A percentile compares a stretch with the other conserved stretches of the same genome.
Evolutionary conservation across 805 yeast genomes (phyloP).

Genomic region (Candida michaelii): DNA sequence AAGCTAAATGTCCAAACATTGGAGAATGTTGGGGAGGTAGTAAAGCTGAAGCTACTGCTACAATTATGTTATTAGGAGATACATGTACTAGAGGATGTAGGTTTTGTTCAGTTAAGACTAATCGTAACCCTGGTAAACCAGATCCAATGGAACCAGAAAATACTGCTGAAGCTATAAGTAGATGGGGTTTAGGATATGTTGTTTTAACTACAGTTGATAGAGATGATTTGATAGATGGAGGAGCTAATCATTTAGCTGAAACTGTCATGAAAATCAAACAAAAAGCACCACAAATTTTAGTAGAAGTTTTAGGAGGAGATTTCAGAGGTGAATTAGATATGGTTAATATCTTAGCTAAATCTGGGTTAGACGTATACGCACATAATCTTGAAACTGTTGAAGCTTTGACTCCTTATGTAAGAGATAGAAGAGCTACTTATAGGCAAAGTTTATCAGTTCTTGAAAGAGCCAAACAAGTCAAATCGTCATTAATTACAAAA

Average conservation of each 20-base stretch:
- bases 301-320: slow-evolving; percentile 93
- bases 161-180: slow-evolving; percentile 93
- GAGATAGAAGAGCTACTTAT: slow-evolving; percentile 96
- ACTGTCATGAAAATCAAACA: slow-evolving; percentile 82
- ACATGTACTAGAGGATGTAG: slow-evolving; percentile 99
- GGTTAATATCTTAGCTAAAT: slow-evolving; percentile 75
- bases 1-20: slow-evolving; percentile 98
- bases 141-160: slow-evolving; percentile 98
- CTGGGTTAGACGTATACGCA: slow-evolving; percentile 95
- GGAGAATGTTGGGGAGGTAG: slow-evolving; percentile 99
- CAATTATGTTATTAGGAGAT: slow-evolving; percentile 97
- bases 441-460: slow-evolving; percentile 81
- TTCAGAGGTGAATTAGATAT: slow-evolving; percentile 85
- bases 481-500: slow-evolving; percentile 78
- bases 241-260: slow-evolving; percentile 84
- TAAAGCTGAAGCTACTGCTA: slow-evolving; percentile 91
- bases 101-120: slow-evolving; percentile 95
- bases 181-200: slow-evolving; percentile 98
- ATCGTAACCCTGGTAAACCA: slow-evolving; percentile 79
- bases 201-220: slow-evolving; percentile 97
- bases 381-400: slow-evolving; percentile 97
- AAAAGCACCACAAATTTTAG: slow-evolving; percentile 87
- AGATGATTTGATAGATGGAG: slow-evolving; percentile 92
- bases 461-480: slow-evolving; percentile 73
- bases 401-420: slow-evolving; percentile 86